Base-by-base conservation (phyloP, 345 rosid genomes). In the Citrus australasica region DNA sequence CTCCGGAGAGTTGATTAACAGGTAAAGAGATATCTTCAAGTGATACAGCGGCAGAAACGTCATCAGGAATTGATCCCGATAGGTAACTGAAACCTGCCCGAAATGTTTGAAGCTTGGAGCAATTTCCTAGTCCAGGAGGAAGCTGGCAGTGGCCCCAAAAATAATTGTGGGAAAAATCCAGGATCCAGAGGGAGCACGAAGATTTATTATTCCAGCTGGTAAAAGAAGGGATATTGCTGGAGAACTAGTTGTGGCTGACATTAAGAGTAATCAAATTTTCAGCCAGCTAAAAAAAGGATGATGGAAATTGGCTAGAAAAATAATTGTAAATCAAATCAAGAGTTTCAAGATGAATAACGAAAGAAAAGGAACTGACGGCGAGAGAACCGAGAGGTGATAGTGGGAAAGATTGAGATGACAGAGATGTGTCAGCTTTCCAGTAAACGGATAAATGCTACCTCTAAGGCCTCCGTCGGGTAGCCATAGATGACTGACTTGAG, bases 381-480 rank as follows among this genome's bases (percentile, higher is more conserved):
- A 70, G n/a, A 70, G 33, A 35, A 40, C 25, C 10, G 74, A 38
- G 24, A 68, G 32, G 32, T 30, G 32, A 30, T 30, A 3, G 32
- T 30, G 32, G 32, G 32, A 30, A 30, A 30, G 32, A 30, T 30
- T 30, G 32, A 30, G 32, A 30, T 30, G 32, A 30, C 32, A 3
- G 32, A 30, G 32, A 30, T 30, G 32, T 30, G 32, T 30, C 32
- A 30, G 32, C 32, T 30, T 30, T 30, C 32, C 32, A 30, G 32
- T 30, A 3, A 30, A 30, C 32, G 32, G 32, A 30, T 30, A 30
- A 30, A 30, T 30, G 37, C n/a, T n/a, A 32, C 83, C 78, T 25
- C 17, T 10, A 40, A 81, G 74, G 69, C 74, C 73, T 71, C 78
- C 30, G 1, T 46, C 30, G 5, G 78, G 77, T 3, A 81, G 78